Conservation (phyloP, 148 eudicot genomes). For the Selenicereus undatus region DNA sequence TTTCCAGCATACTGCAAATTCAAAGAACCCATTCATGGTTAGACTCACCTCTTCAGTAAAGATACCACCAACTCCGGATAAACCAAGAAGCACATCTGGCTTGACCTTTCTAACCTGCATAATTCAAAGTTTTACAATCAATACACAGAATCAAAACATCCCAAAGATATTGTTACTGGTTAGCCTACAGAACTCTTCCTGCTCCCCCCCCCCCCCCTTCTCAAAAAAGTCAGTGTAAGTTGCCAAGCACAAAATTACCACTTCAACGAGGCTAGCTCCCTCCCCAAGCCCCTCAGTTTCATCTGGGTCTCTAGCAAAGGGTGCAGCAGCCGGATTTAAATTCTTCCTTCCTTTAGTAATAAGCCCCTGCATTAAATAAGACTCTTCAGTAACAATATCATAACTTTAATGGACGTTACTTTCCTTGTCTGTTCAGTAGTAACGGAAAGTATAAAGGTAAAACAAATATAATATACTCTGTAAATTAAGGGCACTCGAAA, state of each 20-base stretch:
- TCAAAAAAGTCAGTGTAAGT: not conserved
- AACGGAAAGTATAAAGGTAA: not conserved
- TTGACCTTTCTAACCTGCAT: slow-evolving; percentile 86
- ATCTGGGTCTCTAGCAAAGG: slow-evolving; percentile 64
- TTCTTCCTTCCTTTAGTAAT: slow-evolving; percentile 65
- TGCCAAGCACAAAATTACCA: slow-evolving; percentile 43
- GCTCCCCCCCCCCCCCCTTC: no score
- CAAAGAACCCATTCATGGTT: not conserved
- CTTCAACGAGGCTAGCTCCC: slow-evolving; percentile 86
- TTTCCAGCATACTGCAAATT: slow-evolving; percentile 1
- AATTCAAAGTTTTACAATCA: slow-evolving; percentile 18
- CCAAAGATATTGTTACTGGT: slow-evolving; percentile 1
- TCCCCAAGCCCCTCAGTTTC: slow-evolving; percentile 68
- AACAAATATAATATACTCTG: not conserved
- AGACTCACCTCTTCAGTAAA: slow-evolving; percentile 76
- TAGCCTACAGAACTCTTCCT: not conserved
- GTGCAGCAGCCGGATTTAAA: slow-evolving; percentile 78
- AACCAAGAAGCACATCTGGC: slow-evolving; percentile 97
- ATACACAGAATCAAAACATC: not conserved
- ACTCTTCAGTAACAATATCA: slow-evolving; percentile 6
- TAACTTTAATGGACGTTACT: not conserved
- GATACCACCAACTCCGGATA: slow-evolving; percentile 97
- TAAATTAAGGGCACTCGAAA: no score
- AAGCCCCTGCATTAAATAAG: slow-evolving; percentile 64
- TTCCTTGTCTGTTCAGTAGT: not conserved